These are phyloP conservation scores for Penicillium sp. DNA, from an alignment of 2,329 filamentous ascomycete species.

Conservation along the genomic window DNA sequence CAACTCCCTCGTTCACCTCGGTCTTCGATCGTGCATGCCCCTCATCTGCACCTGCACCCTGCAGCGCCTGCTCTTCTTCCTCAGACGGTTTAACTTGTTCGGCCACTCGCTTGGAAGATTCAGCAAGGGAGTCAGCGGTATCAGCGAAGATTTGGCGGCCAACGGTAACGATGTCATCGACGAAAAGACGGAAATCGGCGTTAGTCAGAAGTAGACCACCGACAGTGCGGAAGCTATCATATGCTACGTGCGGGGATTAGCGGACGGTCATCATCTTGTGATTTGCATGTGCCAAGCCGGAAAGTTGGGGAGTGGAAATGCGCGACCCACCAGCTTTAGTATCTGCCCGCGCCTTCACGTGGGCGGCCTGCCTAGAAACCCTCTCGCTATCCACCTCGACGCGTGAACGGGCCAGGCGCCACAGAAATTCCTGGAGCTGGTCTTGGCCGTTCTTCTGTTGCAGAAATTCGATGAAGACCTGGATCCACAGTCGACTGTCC, in stretches of 20 bases:
- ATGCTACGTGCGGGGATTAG: conserved; percentile 52
- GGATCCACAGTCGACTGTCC: conserved; percentile 69
- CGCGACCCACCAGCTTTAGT: conserved; percentile 60
- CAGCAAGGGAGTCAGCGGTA: conserved; percentile 74
- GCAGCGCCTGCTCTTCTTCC: conserved; percentile 56
- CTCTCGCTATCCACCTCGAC: conserved; percentile 66
- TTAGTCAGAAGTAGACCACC: conserved; percentile 84
- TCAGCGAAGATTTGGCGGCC: conserved; percentile 83
- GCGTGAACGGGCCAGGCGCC: conserved; percentile 74
- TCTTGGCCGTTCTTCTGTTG: conserved; percentile 78
- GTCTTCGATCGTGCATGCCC: conserved; percentile 55
- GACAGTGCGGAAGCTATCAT: conserved; percentile 78
- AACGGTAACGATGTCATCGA: conserved; percentile 75
- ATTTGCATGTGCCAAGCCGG: conserved; percentile 4
- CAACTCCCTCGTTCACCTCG: conserved; percentile 60
- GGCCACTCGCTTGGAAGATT: conserved; percentile 70
- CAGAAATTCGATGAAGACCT: conserved; percentile 77
- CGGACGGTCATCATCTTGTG: not conserved
- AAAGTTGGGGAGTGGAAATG: not conserved
- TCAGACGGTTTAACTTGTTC: conserved; percentile 69
- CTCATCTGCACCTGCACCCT: conserved; percentile 44
- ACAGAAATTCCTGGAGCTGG: conserved; percentile 88
- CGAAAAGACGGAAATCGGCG: conserved; percentile 81
- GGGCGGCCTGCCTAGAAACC: conserved; percentile 59
- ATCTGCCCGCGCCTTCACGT: conserved; percentile 67